Percentiles rank a stretch among this genome's conserved stretches.
These are phyloP conservation scores for Triticum monococcum DNA, from an alignment of 176 grass and related monocot genomes.

Conservation along the genomic window DNA sequence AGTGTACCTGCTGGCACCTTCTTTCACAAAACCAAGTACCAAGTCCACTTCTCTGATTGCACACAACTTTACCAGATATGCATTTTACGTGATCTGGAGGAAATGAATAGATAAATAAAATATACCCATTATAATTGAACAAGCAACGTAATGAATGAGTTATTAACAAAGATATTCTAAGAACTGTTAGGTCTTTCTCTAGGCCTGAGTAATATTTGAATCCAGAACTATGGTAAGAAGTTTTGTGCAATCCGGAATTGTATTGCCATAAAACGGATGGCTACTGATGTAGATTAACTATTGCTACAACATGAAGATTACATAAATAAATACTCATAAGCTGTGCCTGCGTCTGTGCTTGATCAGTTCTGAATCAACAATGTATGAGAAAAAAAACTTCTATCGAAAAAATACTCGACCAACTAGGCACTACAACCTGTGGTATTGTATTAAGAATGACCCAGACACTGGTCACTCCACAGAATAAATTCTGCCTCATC, in stretches of 20 bases:
- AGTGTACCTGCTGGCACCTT: conserved; percentile 69
- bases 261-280: not conserved
- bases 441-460: not conserved
- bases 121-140: conserved; percentile 4
- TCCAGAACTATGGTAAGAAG: conserved; percentile 9
- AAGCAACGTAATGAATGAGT: not conserved
- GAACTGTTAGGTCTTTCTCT: not conserved
- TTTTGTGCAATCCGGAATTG: not conserved
- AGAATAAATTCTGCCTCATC: not conserved
- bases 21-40: conserved; percentile 75
- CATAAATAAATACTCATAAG: conserved; percentile 9
- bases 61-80: conserved; percentile 38
- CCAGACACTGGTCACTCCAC: not conserved
- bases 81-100: conserved; percentile 82
- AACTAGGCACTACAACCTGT: not conserved
- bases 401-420: not conserved
- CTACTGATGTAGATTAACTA: conserved; percentile 19
- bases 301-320: conserved; percentile 7
- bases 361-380: conserved; percentile 13
- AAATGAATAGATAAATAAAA: conserved; percentile 35
- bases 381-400: conserved; percentile 7
- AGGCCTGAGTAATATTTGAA: conserved; percentile 1
- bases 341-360: not conserved
- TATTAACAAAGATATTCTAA: conserved; percentile 11
- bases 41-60: conserved; percentile 38